phyloP scores from a whole-genome alignment of 2,329 filamentous ascomycete genomes.

The Scedosporium boydii region DNA sequence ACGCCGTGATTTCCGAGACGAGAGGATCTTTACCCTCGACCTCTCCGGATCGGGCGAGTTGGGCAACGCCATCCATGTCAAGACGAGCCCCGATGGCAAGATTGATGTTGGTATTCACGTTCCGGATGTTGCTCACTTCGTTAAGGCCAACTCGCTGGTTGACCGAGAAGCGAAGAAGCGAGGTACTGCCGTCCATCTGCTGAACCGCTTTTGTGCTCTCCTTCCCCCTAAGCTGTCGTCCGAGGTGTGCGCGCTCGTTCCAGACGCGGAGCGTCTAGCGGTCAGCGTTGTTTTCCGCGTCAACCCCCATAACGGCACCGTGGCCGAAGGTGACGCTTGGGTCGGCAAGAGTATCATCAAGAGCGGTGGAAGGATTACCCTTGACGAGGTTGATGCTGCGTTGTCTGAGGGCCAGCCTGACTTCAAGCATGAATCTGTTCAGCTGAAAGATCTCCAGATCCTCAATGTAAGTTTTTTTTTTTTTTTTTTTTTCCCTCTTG shows the following conservation, averaged over 20 bases:
- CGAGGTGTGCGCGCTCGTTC: slow-evolving; percentile 79
- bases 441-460: slow-evolving; percentile 68
- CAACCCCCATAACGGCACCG: slow-evolving; percentile 66
- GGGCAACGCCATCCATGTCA: slow-evolving; percentile 88
- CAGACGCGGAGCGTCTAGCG: slow-evolving; percentile 81
- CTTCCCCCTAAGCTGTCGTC: slow-evolving; percentile 76
- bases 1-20: slow-evolving; percentile 82
- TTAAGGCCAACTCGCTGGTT: slow-evolving; percentile 90
- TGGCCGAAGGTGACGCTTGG: slow-evolving; percentile 83
- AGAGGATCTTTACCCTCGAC: slow-evolving; percentile 87
- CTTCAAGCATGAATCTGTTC: slow-evolving; percentile 55
- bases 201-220: slow-evolving; percentile 81
- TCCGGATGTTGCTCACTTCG: slow-evolving; percentile 90
- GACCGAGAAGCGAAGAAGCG: slow-evolving; percentile 98
- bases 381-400: slow-evolving; percentile 77
- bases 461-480: slow-evolving; percentile 48
- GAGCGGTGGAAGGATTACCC: slow-evolving; percentile 76
- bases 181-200: slow-evolving; percentile 87
- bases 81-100: slow-evolving; percentile 70
- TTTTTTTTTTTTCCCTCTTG: background rate
- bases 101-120: slow-evolving; percentile 94
- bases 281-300: slow-evolving; percentile 91
- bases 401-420: slow-evolving; percentile 50
- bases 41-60: slow-evolving; percentile 80
- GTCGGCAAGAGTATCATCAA: slow-evolving; percentile 90